Percentiles rank a stretch among this genome's conserved stretches.
Conservation (phyloP, 805 yeast species). For the Tetrapisispora namnaoensis region DNA sequence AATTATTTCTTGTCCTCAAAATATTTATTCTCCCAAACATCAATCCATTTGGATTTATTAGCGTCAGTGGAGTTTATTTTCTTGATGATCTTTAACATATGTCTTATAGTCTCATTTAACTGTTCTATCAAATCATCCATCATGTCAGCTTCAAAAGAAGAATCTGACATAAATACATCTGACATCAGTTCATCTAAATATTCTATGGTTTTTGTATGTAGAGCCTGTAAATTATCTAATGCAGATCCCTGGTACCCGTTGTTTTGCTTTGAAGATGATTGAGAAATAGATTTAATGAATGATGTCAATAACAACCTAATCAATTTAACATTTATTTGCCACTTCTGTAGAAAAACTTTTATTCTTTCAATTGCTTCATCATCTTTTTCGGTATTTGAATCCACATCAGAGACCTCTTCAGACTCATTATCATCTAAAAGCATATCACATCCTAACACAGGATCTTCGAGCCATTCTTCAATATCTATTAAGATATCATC, state of each 20-base stretch:
- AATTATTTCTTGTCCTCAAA: constrained; percentile 6
- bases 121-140: constrained; percentile 16
- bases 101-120: constrained; percentile 18
- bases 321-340: constrained; percentile 39
- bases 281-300: constrained; percentile 48
- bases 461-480: constrained; percentile 59
- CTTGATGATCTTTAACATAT: constrained; percentile 33
- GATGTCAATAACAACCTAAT: constrained; percentile 50
- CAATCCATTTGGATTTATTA: constrained; percentile 35
- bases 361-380: constrained; percentile 26
- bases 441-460: constrained; percentile 37
- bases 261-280: constrained; percentile 19
- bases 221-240: constrained; percentile 38
- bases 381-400: constrained; percentile 23
- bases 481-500: constrained; percentile 60
- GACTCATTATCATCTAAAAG: constrained; percentile 23
- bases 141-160: constrained; percentile 27
- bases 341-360: constrained; percentile 34
- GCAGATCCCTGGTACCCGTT: constrained; percentile 28
- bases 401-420: constrained; percentile 14
- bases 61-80: constrained; percentile 39
- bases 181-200: constrained; percentile 51
- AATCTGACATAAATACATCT: constrained; percentile 37
- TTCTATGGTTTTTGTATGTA: constrained; percentile 36
- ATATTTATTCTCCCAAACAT: constrained; percentile 28